phyloP scores from a whole-genome alignment of 1,139 yeast species.

The Meyerozyma elateridarum region DNA sequence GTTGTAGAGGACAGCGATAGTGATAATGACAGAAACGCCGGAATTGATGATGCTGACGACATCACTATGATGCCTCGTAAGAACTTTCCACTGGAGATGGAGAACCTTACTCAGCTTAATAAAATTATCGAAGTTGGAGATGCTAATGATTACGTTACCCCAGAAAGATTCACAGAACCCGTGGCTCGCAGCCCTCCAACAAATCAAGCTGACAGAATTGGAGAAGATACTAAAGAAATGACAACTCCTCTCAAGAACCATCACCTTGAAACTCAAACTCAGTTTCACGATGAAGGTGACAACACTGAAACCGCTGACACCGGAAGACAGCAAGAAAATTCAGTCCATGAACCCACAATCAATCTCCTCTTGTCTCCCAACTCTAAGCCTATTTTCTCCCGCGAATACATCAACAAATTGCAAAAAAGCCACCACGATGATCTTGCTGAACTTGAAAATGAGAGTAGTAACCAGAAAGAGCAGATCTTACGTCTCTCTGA shows the following conservation, averaged over 20 bases:
- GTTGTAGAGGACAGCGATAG: constrained; percentile 26
- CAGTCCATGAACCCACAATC: constrained; percentile 24
- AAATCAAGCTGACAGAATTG: constrained; percentile 29
- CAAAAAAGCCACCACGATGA: constrained; percentile 21
- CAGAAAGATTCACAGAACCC: constrained; percentile 41
- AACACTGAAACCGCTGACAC: constrained; percentile 10
- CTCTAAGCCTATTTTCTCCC: constrained; percentile 34
- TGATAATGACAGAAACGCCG: constrained; percentile 20
- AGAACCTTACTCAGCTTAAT: constrained; percentile 19
- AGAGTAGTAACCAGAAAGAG: constrained; percentile 8
- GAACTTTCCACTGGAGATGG: constrained; percentile 1
- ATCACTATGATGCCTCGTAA: constrained; percentile 4
- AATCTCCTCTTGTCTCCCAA: constrained; percentile 32
- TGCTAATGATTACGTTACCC: constrained; percentile 29
- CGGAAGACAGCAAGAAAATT: constrained; percentile 11
- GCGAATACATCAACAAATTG: constrained; percentile 26
- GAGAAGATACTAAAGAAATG: constrained; percentile 16
- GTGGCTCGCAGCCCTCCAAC: constrained; percentile 38
- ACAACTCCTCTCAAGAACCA: constrained; percentile 24
- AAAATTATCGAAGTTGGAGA: constrained; percentile 15
- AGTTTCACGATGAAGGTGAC: constrained; percentile 9
- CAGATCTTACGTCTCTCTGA: constrained; percentile 18
- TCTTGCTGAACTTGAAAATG: constrained; percentile 9
- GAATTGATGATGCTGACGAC: constrained; percentile 15
- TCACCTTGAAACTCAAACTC: constrained; percentile 2